Percentiles rank a stretch among this genome's conserved stretches.
phyloP scores from a whole-genome alignment of 2,329 filamentous ascomycete species.

The Cladophialophora yegresii region DNA sequence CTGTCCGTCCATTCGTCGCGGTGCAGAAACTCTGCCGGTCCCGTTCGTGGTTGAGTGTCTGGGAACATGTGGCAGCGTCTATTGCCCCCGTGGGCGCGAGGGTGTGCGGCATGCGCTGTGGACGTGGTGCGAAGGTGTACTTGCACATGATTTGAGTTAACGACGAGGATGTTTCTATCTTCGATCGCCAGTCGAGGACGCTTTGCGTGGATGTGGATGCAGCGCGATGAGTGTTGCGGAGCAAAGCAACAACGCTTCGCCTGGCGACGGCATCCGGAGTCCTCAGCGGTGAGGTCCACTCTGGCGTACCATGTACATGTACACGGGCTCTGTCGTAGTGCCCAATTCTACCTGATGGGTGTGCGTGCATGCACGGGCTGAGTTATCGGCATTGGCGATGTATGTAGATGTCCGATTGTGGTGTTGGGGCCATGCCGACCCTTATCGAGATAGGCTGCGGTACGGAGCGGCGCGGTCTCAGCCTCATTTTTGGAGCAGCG shows the following conservation, averaged over 20 bases:
- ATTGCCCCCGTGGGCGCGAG: no score
- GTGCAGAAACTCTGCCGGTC: not conserved
- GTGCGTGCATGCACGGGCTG: not conserved
- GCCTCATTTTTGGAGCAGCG: constrained; percentile 5
- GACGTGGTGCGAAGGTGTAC: no score
- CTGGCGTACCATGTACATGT: not conserved
- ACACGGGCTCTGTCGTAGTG: not conserved
- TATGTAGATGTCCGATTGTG: not conserved
- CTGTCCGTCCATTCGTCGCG: not conserved
- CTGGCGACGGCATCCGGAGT: no score
- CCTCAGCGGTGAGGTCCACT: not conserved
- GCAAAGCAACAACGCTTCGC: not conserved
- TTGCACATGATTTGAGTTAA: no score
- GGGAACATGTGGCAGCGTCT: no score
- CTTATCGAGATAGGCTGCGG: constrained; percentile 22
- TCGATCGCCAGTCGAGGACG: no score
- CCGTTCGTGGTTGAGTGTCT: not conserved
- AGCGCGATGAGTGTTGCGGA: not conserved
- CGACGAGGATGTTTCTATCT: no score
- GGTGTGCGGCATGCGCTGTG: no score
- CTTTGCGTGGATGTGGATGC: no score
- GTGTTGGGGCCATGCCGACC: not conserved
- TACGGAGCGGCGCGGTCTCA: constrained; percentile 24
- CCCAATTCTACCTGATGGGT: not conserved
- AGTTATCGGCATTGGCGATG: not conserved